These are phyloP conservation scores for Cryoendolithus antarcticus DNA, from an alignment of 2,329 filamentous ascomycete species.

Conservation along the genomic window DNA sequence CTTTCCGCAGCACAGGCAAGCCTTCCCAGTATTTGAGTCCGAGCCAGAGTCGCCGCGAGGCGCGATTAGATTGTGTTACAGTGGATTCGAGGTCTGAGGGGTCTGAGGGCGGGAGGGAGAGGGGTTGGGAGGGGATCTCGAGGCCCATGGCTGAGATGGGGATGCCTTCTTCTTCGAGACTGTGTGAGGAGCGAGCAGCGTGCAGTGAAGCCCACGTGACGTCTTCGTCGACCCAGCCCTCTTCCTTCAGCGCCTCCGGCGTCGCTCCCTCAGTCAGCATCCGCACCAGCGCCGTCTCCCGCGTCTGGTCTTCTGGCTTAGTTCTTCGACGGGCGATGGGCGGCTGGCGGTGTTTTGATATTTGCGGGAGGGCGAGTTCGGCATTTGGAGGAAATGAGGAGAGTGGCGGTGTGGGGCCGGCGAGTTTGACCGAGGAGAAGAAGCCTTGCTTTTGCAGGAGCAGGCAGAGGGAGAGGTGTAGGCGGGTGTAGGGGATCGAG, in stretches of 20 bases:
- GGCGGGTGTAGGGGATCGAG: slow-evolving; percentile 66
- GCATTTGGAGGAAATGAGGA: slow-evolving; percentile 17
- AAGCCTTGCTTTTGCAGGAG: slow-evolving; percentile 75
- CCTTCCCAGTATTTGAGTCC: slow-evolving; percentile 84
- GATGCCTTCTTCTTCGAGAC: slow-evolving; percentile 18
- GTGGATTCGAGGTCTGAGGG: slow-evolving; percentile 17
- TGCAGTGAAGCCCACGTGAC: slow-evolving; percentile 5
- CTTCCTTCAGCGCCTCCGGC: slow-evolving; percentile 12
- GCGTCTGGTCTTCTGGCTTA: slow-evolving; percentile 2
- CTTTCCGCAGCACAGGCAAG: slow-evolving; percentile 59
- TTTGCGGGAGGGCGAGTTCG: slow-evolving; percentile 13
- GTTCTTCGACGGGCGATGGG: slow-evolving; percentile 9
- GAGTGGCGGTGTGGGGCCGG: slow-evolving; percentile 46
- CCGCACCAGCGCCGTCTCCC: slow-evolving; percentile 17
- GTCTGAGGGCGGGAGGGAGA: slow-evolving; percentile 16
- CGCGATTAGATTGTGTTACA: slow-evolving; percentile 46
- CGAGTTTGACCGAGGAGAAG: slow-evolving; percentile 66
- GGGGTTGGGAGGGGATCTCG: slow-evolving; percentile 14
- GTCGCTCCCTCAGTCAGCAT: slow-evolving; percentile 13
- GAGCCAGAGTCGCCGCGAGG: slow-evolving; percentile 68
- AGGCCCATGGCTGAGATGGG: slow-evolving; percentile 21
- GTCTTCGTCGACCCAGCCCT: slow-evolving; percentile 14
- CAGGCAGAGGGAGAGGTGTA: slow-evolving; percentile 63
- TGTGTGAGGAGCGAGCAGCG: slow-evolving; percentile 5
- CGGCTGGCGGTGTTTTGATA: slow-evolving; percentile 16